Evolutionary conservation across 495 filamentous ascomycete species (phyloP), one percentile per base, ranked within the genome.

Genomic region (Penicillium verhagenii): DNA sequence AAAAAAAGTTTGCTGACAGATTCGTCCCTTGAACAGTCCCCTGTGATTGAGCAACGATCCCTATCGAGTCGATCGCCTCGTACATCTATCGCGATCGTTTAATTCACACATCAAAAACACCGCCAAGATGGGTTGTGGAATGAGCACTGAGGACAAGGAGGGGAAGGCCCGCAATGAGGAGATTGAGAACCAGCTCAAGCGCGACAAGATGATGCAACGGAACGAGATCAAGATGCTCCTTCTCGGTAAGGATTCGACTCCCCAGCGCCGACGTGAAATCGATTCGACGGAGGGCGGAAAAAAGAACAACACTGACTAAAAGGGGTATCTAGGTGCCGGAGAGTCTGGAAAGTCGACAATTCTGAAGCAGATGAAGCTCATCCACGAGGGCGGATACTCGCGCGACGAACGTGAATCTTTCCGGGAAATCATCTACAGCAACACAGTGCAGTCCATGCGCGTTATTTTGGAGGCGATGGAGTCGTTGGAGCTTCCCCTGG

Each of bases 91-190:
- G 52, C 53, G 47, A 49, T 60, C 56, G 57, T 64, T 59, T 26
- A 29, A 20, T 13, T 18, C 28, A 60, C 53, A 44, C 35, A 50
- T 25, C 50, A 54, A 50, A 60, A 23, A 65, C 31, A 60, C 71
- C 71, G 82, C 68, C 89, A 91, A 82, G 61, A 98, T 98, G 94
- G 94, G 94, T 86, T 98, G 94, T 74, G 92, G 92, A 74, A 96
- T 96, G 92, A 97, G 95, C 68, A 96, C 95, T 65, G 94, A 97
- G 83, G 94, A 97, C 79, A 97, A 96, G 91, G 94, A 98, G 91
- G 95, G 94, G 76, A 97, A 96, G 89, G 86, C 89, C 75, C 85
- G 92, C 64, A 97, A 98, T 74, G 94, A 97, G 81, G 92, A 96
- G 86, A 98, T 98, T 69, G 94, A 98, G 76, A 97, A 96, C 74